Conservation (phyloP, 805 yeast genomes). For the Candida cerambycidarum region DNA sequence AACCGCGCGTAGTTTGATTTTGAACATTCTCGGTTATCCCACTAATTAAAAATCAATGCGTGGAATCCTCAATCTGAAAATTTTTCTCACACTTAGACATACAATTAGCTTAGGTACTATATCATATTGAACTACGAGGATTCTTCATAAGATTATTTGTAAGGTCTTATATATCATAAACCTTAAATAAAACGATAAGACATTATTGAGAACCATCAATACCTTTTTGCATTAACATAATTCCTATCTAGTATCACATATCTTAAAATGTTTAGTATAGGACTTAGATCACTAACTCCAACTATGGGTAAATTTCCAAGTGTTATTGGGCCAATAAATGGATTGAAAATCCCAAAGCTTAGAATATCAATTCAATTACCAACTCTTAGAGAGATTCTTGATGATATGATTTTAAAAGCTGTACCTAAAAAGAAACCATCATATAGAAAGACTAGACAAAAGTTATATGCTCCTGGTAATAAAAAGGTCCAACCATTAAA, state of each 20-base stretch:
- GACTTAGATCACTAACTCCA: slow-evolving; percentile 1
- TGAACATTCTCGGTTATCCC: background rate
- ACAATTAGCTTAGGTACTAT: background rate
- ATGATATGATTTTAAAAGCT: slow-evolving; percentile 74
- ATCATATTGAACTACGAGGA: too few species aligned
- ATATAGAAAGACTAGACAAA: slow-evolving; percentile 78
- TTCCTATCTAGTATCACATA: too few species aligned
- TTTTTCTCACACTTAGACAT: slow-evolving; percentile 4
- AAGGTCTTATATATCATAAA: too few species aligned
- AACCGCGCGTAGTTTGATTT: slow-evolving; percentile 4
- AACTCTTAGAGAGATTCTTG: slow-evolving; percentile 17
- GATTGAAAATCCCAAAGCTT: background rate
- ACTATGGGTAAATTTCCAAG: slow-evolving; percentile 6
- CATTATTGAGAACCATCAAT: too few species aligned
- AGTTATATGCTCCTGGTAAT: slow-evolving; percentile 77
- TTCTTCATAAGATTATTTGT: too few species aligned
- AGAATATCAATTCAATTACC: slow-evolving; percentile 7
- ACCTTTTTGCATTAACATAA: background rate
- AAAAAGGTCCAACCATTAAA: slow-evolving; percentile 76
- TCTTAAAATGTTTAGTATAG: slow-evolving; percentile 4
- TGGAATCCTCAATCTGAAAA: slow-evolving; percentile 7
- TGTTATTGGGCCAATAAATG: slow-evolving; percentile 3
- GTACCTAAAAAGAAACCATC: slow-evolving; percentile 95
- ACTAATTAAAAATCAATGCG: background rate
- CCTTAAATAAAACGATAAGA: too few species aligned